Percentiles rank a stretch among this genome's conserved stretches.
Conservation (phyloP, 2,329 filamentous ascomycete genomes). For the Colletotrichum chlorophyti region DNA sequence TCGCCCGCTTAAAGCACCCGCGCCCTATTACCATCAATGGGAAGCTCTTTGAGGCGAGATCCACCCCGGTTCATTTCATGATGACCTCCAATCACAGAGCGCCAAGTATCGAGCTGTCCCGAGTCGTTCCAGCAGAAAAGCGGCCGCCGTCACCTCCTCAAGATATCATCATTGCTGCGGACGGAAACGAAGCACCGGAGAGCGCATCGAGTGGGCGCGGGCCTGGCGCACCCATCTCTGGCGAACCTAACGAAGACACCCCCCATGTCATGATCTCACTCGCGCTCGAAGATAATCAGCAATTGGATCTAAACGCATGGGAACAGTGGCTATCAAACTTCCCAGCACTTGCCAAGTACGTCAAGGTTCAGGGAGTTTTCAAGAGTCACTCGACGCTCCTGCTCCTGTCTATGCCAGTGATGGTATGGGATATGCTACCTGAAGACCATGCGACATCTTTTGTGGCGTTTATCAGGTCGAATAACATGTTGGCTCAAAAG, state of each 20-base stretch:
- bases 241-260: slow-evolving; percentile 59
- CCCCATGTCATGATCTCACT: slow-evolving; percentile 68
- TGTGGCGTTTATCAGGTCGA: slow-evolving; percentile 37
- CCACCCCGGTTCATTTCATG: slow-evolving; percentile 68
- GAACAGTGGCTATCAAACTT: slow-evolving; percentile 63
- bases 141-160: slow-evolving; percentile 46
- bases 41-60: slow-evolving; percentile 62
- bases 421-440: slow-evolving; percentile 65
- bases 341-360: slow-evolving; percentile 64
- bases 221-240: slow-evolving; percentile 20
- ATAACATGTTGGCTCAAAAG: slow-evolving; percentile 14
- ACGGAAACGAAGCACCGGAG: not conserved
- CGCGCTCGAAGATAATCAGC: slow-evolving; percentile 63
- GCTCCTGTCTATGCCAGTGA: slow-evolving; percentile 63
- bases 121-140: slow-evolving; percentile 41
- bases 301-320: slow-evolving; percentile 64
- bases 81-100: slow-evolving; percentile 67
- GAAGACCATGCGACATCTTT: slow-evolving; percentile 65
- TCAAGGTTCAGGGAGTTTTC: slow-evolving; percentile 67
- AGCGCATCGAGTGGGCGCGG: slow-evolving; percentile 17
- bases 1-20: slow-evolving; percentile 66
- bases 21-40: slow-evolving; percentile 64
- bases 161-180: slow-evolving; percentile 29
- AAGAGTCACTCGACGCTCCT: slow-evolving; percentile 67
- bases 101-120: slow-evolving; percentile 62